Percentiles rank a stretch among this genome's conserved stretches.
Evolutionary conservation across 768 basidiomycete species (phyloP).

Genomic region (Phylloporus arenicola): DNA sequence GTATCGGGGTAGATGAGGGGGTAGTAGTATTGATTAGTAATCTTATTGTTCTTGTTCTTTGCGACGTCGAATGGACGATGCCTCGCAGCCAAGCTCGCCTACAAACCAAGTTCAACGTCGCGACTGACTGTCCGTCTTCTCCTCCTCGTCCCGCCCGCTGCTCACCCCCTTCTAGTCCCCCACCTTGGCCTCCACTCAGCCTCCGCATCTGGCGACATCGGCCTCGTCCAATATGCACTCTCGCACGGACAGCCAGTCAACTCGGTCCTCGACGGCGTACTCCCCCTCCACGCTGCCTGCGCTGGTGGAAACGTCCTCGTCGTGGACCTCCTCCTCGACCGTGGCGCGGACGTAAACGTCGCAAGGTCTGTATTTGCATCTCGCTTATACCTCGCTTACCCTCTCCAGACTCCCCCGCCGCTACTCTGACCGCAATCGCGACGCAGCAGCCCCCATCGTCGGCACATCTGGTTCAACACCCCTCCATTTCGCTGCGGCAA

Average conservation of each 20-base stretch:
- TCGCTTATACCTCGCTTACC: constrained; percentile 10
- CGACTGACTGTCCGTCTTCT: constrained; percentile 44
- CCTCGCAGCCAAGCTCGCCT: constrained; percentile 26
- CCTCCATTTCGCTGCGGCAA: constrained; percentile 94
- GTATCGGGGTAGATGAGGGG: background rate
- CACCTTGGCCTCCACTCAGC: constrained; percentile 74
- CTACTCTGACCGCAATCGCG: constrained; percentile 66
- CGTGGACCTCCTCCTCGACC: constrained; percentile 82
- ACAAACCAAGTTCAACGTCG: constrained; percentile 43
- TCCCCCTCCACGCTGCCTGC: constrained; percentile 94
- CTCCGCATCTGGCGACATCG: constrained; percentile 81
- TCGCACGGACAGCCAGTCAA: constrained; percentile 95
- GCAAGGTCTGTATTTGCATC: constrained; percentile 55
- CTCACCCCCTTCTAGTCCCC: constrained; percentile 45
- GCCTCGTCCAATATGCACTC: constrained; percentile 88
- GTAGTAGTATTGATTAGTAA: constrained; percentile 14
- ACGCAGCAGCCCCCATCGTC: constrained; percentile 63
- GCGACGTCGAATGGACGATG: constrained; percentile 20
- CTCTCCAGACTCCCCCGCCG: constrained; percentile 58
- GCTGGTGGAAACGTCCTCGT: constrained; percentile 87
- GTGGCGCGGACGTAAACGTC: constrained; percentile 97
- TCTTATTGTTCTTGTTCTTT: constrained; percentile 2
- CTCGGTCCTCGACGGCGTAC: constrained; percentile 90
- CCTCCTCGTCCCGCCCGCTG: background rate
- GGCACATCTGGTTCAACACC: constrained; percentile 89